Evolutionary conservation across 2,329 filamentous ascomycete genomes (phyloP).

Genomic region (Chaetoscypha palmicola): DNA sequence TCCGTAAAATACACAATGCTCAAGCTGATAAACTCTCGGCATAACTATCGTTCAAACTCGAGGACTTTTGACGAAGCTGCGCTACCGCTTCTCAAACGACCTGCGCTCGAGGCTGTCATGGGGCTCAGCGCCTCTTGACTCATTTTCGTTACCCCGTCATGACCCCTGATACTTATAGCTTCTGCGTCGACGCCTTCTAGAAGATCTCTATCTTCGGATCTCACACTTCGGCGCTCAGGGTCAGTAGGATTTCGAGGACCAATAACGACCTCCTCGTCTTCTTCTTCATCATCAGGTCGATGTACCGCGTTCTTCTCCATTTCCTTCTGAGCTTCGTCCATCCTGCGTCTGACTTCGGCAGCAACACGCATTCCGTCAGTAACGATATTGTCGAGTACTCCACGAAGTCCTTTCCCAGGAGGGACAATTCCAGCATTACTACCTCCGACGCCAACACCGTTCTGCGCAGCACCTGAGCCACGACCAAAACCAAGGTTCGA

Average conservation of each 20-base stretch:
- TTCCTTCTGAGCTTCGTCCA: slow-evolving; percentile 93
- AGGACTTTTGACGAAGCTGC: slow-evolving; percentile 36
- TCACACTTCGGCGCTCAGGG: slow-evolving; percentile 55
- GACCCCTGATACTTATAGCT: slow-evolving; percentile 40
- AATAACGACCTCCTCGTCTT: slow-evolving; percentile 60
- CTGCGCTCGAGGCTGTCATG: slow-evolving; percentile 15
- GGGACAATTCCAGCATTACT: slow-evolving; percentile 26
- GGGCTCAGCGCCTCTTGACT: slow-evolving; percentile 15
- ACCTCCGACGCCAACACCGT: slow-evolving; percentile 29
- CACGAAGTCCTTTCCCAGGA: slow-evolving; percentile 68
- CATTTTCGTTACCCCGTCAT: slow-evolving; percentile 18
- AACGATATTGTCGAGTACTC: slow-evolving; percentile 94
- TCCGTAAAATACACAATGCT: background rate
- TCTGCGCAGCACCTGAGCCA: slow-evolving; percentile 33
- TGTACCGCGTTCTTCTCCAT: slow-evolving; percentile 75
- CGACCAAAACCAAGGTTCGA: slow-evolving; percentile 59
- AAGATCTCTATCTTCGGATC: slow-evolving; percentile 62
- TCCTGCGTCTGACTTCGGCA: slow-evolving; percentile 80
- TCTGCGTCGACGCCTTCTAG: slow-evolving; percentile 69
- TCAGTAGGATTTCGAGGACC: slow-evolving; percentile 41
- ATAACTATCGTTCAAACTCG: slow-evolving; percentile 36
- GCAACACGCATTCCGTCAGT: slow-evolving; percentile 96
- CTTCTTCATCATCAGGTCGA: slow-evolving; percentile 59
- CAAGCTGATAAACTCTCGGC: background rate
- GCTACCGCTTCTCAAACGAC: slow-evolving; percentile 24